Base-by-base conservation (phyloP, 768 basidiomycete species). In the Sporobolomyces phaffii region DNA sequence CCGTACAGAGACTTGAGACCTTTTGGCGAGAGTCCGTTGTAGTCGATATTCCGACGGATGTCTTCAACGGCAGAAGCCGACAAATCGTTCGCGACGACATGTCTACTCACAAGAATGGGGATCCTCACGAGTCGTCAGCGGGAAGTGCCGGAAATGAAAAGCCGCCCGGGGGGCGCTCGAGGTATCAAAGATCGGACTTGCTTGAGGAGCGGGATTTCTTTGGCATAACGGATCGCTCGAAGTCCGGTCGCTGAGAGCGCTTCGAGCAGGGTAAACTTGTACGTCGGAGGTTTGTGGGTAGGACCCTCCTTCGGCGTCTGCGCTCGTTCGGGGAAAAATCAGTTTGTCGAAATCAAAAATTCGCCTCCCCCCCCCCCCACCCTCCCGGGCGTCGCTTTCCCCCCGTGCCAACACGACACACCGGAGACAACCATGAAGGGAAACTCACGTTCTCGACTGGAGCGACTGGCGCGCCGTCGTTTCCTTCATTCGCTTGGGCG, bases 221-320 rank as follows among this genome's bases (percentile, higher is more conserved):
- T 91, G 0, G 93, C 94, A 77, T 98, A 99, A 40, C 96, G 89
- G 60, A 99, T 96, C 1, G 93, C 88, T 10, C 96, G 86, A 31
- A 99, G 82, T 34, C 96, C 96, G 0, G 94, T 98, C 0, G 96
- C 96, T 22, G 93, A 93, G 36, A 99, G 84, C 0, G 93, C 91
- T 78, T 99, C 96, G 14, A 99, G 81, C 22, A 96, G 82, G 22
- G 86, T 85, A 72, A 92, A 84, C 72, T 84, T 86, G 70, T 85
- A 82, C 0, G 85, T 45, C 0, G 68, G 62, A 4, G 64, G 51
- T 10, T 28, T 36, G 20, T 44, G 64, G 33, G 15, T 28, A 22
- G 36, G 38, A 18, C 49, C 50, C 10, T 43, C 26, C 5, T 56
- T 41, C 17, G 4, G 38, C 15, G 33, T 33, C 33, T 53, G 26